Evolutionary conservation across 2,329 filamentous ascomycete genomes (phyloP), one percentile per base, ranked within the genome.

Genomic region (Magnaporthales sp.): DNA sequence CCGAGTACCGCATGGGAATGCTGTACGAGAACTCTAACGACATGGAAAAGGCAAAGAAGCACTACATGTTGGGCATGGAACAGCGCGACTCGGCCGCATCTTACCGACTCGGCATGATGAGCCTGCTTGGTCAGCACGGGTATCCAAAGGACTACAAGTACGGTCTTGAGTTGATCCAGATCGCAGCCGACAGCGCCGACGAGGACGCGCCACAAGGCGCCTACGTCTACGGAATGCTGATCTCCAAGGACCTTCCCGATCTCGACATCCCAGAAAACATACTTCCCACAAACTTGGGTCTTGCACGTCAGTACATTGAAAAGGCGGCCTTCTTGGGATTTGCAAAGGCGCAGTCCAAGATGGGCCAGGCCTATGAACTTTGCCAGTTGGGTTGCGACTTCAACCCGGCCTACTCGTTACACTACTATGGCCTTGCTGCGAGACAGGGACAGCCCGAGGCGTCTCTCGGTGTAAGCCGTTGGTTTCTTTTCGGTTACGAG

Each of bases 1-100:
- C 95, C 24, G 92, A 98, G 77, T 99, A 99, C 77, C 88, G 95
- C 62, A 96, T 99, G 80, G 95, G 95, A 69, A 99, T 98, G 94
- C 90, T 97, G 67, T 98, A 93, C 75, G 95, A 99, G 79, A 93
- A 91, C 76, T 94, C 93, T 4, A 96, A 96, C 74, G 94, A 99
- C 74, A 89, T 93, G 68, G 85, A 89, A 69, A 97, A 96, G 76
- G 95, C 95, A 6, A 88, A 97, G 74, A 89, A 90, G 73, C 93
- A 98, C 77, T 99, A 98, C 78, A 88, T 92, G 70, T 85, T 86
- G 63, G 95, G 95, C 64, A 88, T 95, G 64, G 85, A 87, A 64
- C 81, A 89, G 71, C 88, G 89, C 27, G 95, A 99, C 78, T 97
- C 95, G 19, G 95, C 95, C 3, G 93, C 93, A 5, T 90, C 81